Percentiles rank a stretch among this genome's conserved stretches.
Conservation (phyloP, 345 rosid species). For the Laguncularia racemosa region DNA sequence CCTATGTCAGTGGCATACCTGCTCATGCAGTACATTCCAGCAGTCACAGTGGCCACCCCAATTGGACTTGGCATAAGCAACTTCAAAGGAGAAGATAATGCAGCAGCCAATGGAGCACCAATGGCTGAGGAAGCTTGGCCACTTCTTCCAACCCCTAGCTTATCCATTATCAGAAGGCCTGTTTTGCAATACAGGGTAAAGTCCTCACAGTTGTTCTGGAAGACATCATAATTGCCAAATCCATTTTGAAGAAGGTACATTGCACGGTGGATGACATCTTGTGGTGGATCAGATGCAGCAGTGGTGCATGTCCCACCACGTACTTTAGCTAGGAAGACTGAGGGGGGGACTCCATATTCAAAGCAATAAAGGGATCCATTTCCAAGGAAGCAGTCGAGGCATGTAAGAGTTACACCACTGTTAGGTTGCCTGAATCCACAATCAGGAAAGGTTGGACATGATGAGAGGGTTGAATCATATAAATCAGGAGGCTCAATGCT, state of each 20-base stretch:
- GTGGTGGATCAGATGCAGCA: constrained; percentile 56
- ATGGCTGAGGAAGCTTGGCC: constrained; percentile 88
- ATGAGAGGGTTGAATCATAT: constrained; percentile 33
- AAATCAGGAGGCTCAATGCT: constrained; percentile 27
- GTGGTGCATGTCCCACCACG: constrained; percentile 95
- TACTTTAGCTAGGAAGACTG: constrained; percentile 62
- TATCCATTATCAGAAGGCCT: constrained; percentile 71
- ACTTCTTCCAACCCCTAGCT: constrained; percentile 71
- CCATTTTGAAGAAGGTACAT: constrained; percentile 97
- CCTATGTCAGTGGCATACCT: constrained; percentile 90
- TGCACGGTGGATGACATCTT: constrained; percentile 67
- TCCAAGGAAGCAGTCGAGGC: constrained; percentile 84
- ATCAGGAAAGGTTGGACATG: constrained; percentile 72
- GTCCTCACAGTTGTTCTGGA: constrained; percentile 92
- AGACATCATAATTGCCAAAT: constrained; percentile 81
- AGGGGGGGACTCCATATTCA: constrained; percentile 61
- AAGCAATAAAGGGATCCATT: constrained; percentile 76
- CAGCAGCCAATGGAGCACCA: constrained; percentile 90
- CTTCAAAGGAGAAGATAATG: constrained; percentile 74
- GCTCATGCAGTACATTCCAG: constrained; percentile 95
- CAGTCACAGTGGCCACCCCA: constrained; percentile 87
- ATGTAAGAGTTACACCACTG: constrained; percentile 81
- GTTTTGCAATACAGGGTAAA: constrained; percentile 92
- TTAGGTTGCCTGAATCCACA: constrained; percentile 80
- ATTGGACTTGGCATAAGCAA: constrained; percentile 87